Base-by-base conservation (phyloP, 192 early-diverging fungal species). In the Chytriomyces sp. region DNA sequence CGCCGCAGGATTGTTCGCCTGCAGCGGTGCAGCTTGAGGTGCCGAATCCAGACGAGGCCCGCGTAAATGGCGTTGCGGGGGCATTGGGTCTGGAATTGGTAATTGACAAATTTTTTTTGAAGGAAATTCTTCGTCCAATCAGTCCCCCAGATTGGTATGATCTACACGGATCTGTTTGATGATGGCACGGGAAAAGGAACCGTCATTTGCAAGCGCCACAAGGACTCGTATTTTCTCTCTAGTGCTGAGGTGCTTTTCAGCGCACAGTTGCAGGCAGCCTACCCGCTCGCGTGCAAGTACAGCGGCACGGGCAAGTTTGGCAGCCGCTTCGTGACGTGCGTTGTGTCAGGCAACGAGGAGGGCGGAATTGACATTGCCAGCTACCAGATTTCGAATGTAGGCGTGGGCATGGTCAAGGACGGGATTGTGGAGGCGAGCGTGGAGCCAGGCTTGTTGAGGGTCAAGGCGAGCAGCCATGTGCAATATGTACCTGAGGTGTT, bases 401-500 rank as follows among this genome's bases (percentile, higher is more conserved):
- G 90, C 40, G 88, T 93, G 73, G 93, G 93, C 4, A 93, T 99
- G 94, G 88, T 86, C 33, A 85, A 90, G 17, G 96, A 94, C n/a
- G 91, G 89, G 31, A 91, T 99, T 57, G 87, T 98, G 12, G 94
- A 96, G 70, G 90, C 96, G 3, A 93, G 92, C 75, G 86, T 89
- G 22, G 90, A 93, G 36, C 95, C 97, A 4, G 82, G 84, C 28
- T 83, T 94, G 59, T 90, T 98, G 91, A 87, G 92, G 4, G 93
- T 98, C 25, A 86, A 89, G 70, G 88, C 89, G 62, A 75, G 88
- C 22, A 89, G 87, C 5, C 79, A 83, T 64, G 84, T 90, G 37
- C 86, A 91, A 28, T 99, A 99, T 75, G 92, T 99, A 25, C 97
- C 96, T 0, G 97, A 99, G 39, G 90, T 99, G 22, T 94, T 97